These are phyloP conservation scores for Dactylellina parvicollis DNA, from an alignment of 2,329 filamentous ascomycete genomes.

Conservation along the genomic window DNA sequence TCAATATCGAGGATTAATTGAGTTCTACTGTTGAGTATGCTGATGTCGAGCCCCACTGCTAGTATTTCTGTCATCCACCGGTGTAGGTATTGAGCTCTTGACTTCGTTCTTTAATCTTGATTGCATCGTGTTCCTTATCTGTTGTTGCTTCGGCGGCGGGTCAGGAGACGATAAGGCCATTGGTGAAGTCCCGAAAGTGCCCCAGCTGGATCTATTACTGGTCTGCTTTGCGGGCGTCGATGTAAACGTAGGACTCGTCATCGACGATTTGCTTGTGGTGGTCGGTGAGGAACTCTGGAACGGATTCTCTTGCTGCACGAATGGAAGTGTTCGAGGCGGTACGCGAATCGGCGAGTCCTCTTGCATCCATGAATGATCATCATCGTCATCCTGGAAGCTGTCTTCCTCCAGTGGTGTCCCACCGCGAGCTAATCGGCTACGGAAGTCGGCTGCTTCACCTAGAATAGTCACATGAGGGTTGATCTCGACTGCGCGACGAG, in stretches of 20 bases:
- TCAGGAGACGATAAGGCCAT: slow-evolving; percentile 43
- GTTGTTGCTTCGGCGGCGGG: slow-evolving; percentile 21
- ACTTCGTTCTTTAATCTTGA: slow-evolving; percentile 47
- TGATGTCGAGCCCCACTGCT: not conserved
- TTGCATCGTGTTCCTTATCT: not conserved
- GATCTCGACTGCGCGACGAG: slow-evolving; percentile 45
- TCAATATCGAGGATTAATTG: not conserved
- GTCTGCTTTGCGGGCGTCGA: slow-evolving; percentile 27
- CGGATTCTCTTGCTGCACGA: slow-evolving; percentile 32
- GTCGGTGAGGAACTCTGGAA: slow-evolving; percentile 42
- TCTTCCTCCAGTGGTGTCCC: slow-evolving; percentile 46
- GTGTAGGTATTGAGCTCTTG: slow-evolving; percentile 10
- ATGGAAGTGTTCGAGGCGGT: slow-evolving; percentile 38
- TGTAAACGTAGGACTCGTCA: slow-evolving; percentile 34
- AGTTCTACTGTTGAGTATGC: not conserved
- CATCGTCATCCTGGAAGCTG: slow-evolving; percentile 49
- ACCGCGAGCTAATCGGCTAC: slow-evolving; percentile 37
- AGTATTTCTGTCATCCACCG: slow-evolving; percentile 2
- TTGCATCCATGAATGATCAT: slow-evolving; percentile 51
- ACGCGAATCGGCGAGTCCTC: slow-evolving; percentile 49
- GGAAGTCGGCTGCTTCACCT: slow-evolving; percentile 43
- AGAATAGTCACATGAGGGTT: slow-evolving; percentile 43
- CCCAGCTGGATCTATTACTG: slow-evolving; percentile 25
- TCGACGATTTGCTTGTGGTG: slow-evolving; percentile 39
- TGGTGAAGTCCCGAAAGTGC: slow-evolving; percentile 29